A percentile compares a stretch with the other conserved stretches of the same genome.
Evolutionary conservation across 179 eudicot species (phyloP).

Genomic region (Vitellaria paradoxa): DNA sequence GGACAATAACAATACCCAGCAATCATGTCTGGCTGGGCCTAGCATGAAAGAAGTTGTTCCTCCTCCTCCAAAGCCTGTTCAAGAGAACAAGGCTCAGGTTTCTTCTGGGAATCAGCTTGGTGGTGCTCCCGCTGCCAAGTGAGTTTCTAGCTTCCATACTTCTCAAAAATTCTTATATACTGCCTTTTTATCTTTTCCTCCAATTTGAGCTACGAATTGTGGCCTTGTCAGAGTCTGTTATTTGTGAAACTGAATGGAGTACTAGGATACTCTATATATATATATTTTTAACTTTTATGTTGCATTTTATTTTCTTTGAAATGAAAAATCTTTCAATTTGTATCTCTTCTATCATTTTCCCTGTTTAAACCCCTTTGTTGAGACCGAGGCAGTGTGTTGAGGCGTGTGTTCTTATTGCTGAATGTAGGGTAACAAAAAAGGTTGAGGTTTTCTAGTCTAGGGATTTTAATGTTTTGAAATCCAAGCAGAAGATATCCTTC

Average conservation of each 20-base stretch:
- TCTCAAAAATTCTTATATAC: background rate
- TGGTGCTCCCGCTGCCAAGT: constrained; percentile 64
- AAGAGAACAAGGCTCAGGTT: constrained; percentile 36
- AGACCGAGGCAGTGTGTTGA: background rate
- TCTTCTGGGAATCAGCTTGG: constrained; percentile 24
- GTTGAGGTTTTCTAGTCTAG: background rate
- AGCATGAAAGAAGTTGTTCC: constrained; percentile 23
- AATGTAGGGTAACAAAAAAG: background rate
- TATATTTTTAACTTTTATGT: background rate
- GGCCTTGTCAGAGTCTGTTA: background rate
- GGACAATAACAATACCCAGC: constrained; percentile 24
- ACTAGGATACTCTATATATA: background rate
- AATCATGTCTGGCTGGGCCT: constrained; percentile 22
- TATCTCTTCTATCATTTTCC: background rate
- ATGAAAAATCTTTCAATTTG: background rate
- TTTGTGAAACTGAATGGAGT: background rate
- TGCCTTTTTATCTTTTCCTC: background rate
- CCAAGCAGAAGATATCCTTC: background rate
- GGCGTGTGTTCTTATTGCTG: background rate
- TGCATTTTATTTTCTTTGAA: background rate
- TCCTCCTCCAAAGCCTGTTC: constrained; percentile 41
- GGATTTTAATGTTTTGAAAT: background rate
- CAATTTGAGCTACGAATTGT: constrained; percentile 6
- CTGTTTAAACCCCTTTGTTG: background rate
- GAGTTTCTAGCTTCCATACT: constrained; percentile 21